Evolutionary conservation across 1,284 basidiomycete species (phyloP), one percentile per base, ranked within the genome.

Genomic region (Porodaedalea pini): DNA sequence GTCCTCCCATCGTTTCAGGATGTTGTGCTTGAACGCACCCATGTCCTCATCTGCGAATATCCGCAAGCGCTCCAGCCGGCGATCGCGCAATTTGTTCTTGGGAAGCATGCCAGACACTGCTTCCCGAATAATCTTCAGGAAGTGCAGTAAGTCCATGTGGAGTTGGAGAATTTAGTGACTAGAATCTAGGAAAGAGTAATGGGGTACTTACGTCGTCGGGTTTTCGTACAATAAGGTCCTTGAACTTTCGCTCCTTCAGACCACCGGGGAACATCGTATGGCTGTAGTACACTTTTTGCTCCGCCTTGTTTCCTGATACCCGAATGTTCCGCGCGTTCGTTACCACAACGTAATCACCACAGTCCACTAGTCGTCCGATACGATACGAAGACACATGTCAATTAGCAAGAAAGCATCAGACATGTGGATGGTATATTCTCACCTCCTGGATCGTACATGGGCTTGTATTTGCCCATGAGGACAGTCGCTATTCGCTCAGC

Each of bases 381-480:
- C 15, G 10, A 43, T 3, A 32, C 2, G 11, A 40, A 29, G 21
- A 17, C 31, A 32, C 23, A 32, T 8, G 29, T 45, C 31, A 54
- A 19, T 23, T n/a, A 41, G 8, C n/a, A 6, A 6, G 10, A 10
- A 5, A 11, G 19, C 13, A 13, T 15, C 17, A 40, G 25, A n/a
- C 27, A 19, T 17, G 25, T 10, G n/a, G 17, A 8, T 13, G 23
- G 36, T 15, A 17, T 29, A n/a, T 2, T 74, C 85, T 61, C 65
- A 93, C 94, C 84, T 64, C 86, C 81, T 21, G 92, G 93, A 73
- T 98, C 93, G 66, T 93, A 98, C 51, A 97, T 92, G 17, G 97
- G 96, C 71, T 99, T 99, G 74, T 99, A 93, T 77, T 99, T 99
- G 70, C 97, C 97, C 95, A 98, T 98, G 56, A 99, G 80, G 25